Evolutionary conservation across 495 filamentous ascomycete species (phyloP).

Genomic region (Penicillium chermesinum): DNA sequence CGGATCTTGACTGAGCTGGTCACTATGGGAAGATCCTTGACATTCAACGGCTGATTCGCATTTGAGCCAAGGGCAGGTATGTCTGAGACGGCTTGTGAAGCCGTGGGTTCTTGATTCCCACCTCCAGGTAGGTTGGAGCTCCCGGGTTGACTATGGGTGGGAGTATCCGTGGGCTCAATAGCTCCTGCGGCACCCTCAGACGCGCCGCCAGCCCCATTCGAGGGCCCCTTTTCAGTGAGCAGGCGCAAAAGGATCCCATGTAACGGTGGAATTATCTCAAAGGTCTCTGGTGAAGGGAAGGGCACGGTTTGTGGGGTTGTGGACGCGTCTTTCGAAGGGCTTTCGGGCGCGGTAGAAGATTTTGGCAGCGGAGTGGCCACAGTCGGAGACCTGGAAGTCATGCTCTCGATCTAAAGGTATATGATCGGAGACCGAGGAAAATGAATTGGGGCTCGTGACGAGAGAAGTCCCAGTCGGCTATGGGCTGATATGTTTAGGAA

Average conservation of each 20-base stretch:
- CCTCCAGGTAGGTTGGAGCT: conserved; percentile 13
- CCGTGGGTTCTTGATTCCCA: conserved; percentile 15
- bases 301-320: conserved; percentile 45
- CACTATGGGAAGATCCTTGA: conserved; percentile 72
- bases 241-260: conserved; percentile 72
- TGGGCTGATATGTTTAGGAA: conserved; percentile 33
- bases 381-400: conserved; percentile 38
- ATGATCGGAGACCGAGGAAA: conserved; percentile 15
- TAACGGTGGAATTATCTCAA: conserved; percentile 82
- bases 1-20: conserved; percentile 72
- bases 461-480: conserved; percentile 5
- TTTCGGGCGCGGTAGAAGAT: conserved; percentile 39
- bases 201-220: conserved; percentile 14
- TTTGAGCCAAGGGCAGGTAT: conserved; percentile 25
- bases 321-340: conserved; percentile 35
- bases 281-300: conserved; percentile 54
- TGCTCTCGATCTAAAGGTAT: conserved; percentile 11
- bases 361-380: conserved; percentile 35
- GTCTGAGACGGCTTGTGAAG: conserved; percentile 23
- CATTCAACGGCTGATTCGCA: conserved; percentile 49
- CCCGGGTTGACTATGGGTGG: conserved; percentile 27
- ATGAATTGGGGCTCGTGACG: conserved; percentile 1
- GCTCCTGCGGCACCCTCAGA: conserved; percentile 21
- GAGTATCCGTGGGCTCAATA: conserved; percentile 19
- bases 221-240: conserved; percentile 34